Base-by-base conservation (phyloP, 345 rosid genomes). In the Sisymbrium altissimum region DNA sequence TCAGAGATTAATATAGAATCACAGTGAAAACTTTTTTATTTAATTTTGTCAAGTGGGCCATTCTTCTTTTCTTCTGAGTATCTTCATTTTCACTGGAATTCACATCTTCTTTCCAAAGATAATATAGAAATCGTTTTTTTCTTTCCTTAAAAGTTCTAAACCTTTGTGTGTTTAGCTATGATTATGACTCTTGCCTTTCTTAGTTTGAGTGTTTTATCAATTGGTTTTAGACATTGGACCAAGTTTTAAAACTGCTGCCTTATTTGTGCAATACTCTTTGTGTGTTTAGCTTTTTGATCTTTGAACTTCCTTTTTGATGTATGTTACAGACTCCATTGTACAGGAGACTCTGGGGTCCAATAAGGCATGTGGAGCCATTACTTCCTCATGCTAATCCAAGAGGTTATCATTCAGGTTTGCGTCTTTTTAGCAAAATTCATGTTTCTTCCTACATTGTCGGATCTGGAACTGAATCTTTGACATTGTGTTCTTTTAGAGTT, bases 371-470 rank as follows among this genome's bases (percentile, higher is more conserved):
- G 41, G 96, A 95, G 63, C 70, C 83, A 55, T 72, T 95, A 66
- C 91, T 89, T 68, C 97, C 99, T 1, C 86, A 87, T 83, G 87
- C 93, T 59, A 92, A 84, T 80, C 97, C 94, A 4, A 92, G 97
- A 88, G 88, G 85, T 66, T 61, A 80, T 60, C 86, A 90, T 70
- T 75, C 93, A 64, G 97, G 99, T 95, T 77, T 62, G 76, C 33
- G 39, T 36, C 36, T 35, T 25, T 45, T 53, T 55, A 11, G n/a
- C 10, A 27, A 7, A 7, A 43, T 4, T 17, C 25, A 64, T 56
- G 65, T 39, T 66, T 45, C 23, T 52, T 49, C 29, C 55, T 74
- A 35, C 62, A 40, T 36, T 62, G 6, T 40, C 11, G 29, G 76
- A 74, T 58, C 66, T 48, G 19, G 33, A 39, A 21, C 48, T 59